A percentile compares a stretch with the other conserved stretches of the same genome.
phyloP scores from a whole-genome alignment of 805 yeast species.

The Metschnikowia borealis region DNA sequence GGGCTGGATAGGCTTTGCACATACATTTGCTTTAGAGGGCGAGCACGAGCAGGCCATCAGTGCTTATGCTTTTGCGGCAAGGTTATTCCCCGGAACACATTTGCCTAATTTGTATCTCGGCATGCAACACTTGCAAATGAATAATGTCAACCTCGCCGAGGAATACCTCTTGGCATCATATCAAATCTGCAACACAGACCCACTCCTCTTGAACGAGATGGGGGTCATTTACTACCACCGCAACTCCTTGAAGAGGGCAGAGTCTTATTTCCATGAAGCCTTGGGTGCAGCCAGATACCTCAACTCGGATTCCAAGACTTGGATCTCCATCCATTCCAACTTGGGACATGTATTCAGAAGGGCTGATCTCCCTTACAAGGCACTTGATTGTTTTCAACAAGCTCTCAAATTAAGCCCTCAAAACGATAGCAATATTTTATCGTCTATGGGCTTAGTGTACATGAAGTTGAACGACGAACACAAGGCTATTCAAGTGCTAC shows the following conservation, averaged over 20 bases:
- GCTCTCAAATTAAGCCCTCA: slow-evolving; percentile 66
- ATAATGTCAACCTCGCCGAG: slow-evolving; percentile 75
- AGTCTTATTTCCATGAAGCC: slow-evolving; percentile 66
- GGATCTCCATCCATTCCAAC: slow-evolving; percentile 82
- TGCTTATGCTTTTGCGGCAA: slow-evolving; percentile 92
- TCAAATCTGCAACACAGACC: slow-evolving; percentile 79
- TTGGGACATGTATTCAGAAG: slow-evolving; percentile 85
- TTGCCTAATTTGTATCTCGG: slow-evolving; percentile 87
- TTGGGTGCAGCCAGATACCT: slow-evolving; percentile 61
- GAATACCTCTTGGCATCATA: slow-evolving; percentile 78
- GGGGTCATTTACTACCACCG: slow-evolving; percentile 89
- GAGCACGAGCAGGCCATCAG: slow-evolving; percentile 98
- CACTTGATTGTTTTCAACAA: slow-evolving; percentile 70
- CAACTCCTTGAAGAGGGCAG: slow-evolving; percentile 63
- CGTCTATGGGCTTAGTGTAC: slow-evolving; percentile 82
- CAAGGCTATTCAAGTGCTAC: slow-evolving; percentile 72
- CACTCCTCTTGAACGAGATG: slow-evolving; percentile 81
- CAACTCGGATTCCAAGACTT: slow-evolving; percentile 75
- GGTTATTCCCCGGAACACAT: slow-evolving; percentile 88
- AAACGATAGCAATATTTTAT: slow-evolving; percentile 65
- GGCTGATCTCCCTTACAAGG: slow-evolving; percentile 55
- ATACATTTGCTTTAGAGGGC: slow-evolving; percentile 96
- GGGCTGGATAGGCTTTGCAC: slow-evolving; percentile 98
- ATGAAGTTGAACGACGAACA: slow-evolving; percentile 60
- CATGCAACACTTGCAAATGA: slow-evolving; percentile 92